A percentile compares a stretch with the other conserved stretches of the same genome.
These are phyloP conservation scores for Lanzia echinophila DNA, from an alignment of 2,329 filamentous ascomycete species.

Conservation along the genomic window DNA sequence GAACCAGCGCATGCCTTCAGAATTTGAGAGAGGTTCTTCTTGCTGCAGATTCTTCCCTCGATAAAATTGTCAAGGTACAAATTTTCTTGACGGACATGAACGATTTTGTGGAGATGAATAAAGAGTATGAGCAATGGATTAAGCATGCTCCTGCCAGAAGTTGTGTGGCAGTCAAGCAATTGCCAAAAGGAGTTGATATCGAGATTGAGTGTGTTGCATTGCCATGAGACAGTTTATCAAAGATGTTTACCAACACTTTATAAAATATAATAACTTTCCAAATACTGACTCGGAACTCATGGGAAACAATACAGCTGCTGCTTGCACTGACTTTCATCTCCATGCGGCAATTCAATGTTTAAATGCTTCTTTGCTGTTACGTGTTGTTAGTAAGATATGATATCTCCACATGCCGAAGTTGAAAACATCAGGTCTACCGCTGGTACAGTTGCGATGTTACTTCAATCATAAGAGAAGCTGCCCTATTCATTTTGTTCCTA, in stretches of 20 bases:
- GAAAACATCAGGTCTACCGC: no score
- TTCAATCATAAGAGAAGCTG: no score
- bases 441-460: no score
- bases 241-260: neutral
- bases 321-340: no score
- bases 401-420: no score
- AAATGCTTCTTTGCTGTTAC: no score
- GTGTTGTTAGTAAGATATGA: no score
- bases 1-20: constrained; percentile 57
- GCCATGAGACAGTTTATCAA: constrained; percentile 28
- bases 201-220: constrained; percentile 87
- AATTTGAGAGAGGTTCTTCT: constrained; percentile 80
- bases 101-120: constrained; percentile 82
- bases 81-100: constrained; percentile 91
- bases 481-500: no score
- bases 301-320: no score
- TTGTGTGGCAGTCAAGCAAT: constrained; percentile 83
- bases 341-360: no score
- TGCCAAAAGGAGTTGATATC: constrained; percentile 79
- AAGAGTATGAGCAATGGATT: constrained; percentile 78
- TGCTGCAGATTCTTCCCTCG: constrained; percentile 70
- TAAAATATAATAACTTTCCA: neutral
- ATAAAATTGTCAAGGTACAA: constrained; percentile 82
- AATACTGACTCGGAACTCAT: neutral
- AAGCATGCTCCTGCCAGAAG: constrained; percentile 78